These are phyloP conservation scores for Euphrasia arctica DNA, from an alignment of 305 asterid genomes.

Conservation along the genomic window DNA sequence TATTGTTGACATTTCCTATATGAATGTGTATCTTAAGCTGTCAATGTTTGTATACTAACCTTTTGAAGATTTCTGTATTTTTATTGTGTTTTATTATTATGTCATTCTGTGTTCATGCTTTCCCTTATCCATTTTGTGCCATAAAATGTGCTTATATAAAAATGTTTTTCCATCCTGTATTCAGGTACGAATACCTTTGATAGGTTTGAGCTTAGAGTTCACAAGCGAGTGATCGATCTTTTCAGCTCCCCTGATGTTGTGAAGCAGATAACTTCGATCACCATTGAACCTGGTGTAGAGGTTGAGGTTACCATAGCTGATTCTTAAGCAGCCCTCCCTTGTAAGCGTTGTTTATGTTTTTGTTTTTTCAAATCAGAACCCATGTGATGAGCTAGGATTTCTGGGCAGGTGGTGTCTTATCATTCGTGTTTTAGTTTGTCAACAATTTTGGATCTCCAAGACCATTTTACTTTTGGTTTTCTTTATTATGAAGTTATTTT, in stretches of 20 bases:
- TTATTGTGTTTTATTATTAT: neutral
- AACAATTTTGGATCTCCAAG: conserved; percentile 33
- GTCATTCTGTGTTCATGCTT: neutral
- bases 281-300: neutral
- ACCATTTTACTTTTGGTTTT: conserved; percentile 13
- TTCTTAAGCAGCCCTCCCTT: conserved; percentile 21
- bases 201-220: conserved; percentile 63
- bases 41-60: too few species aligned
- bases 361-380: conserved; percentile 8
- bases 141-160: too few species aligned
- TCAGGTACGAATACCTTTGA: conserved; percentile 57
- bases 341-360: conserved; percentile 17
- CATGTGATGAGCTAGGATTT: conserved; percentile 10
- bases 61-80: neutral
- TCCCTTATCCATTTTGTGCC: neutral
- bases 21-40: neutral
- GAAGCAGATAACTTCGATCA: neutral
- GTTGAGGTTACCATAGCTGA: conserved; percentile 67
- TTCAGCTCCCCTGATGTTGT: neutral
- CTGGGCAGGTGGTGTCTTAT: conserved; percentile 25
- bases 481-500: conserved; percentile 1
- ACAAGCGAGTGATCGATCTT: conserved; percentile 36
- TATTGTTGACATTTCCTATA: neutral
- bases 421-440: conserved; percentile 19
- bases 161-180: neutral